A percentile compares a stretch with the other conserved stretches of the same genome.
Conservation (phyloP, 371 early-diverging fungal genomes). For the Phascolomyces articulosus region DNA sequence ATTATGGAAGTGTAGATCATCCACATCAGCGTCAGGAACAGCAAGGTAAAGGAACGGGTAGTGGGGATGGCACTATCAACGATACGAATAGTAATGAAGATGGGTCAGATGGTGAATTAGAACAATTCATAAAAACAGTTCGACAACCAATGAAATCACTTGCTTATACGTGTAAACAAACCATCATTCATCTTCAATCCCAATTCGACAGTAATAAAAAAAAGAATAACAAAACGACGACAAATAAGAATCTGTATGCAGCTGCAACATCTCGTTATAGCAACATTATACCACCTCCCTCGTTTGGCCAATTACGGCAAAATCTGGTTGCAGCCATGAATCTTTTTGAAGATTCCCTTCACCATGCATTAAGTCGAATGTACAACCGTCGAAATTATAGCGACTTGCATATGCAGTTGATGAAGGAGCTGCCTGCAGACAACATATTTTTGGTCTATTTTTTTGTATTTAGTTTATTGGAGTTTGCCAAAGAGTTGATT, state of each 20-base stretch:
- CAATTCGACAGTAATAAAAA: conserved; percentile 29
- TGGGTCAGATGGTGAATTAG: conserved; percentile 26
- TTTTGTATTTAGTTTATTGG: conserved; percentile 76
- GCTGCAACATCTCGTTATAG: conserved; percentile 9
- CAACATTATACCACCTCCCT: conserved; percentile 17
- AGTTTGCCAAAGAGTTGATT: conserved; percentile 71
- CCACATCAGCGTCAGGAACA: background rate
- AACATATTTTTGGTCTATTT: conserved; percentile 75
- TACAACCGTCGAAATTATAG: conserved; percentile 9
- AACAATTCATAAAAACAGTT: conserved; percentile 59
- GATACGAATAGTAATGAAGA: background rate
- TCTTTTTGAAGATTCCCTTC: conserved; percentile 32
- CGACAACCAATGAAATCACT: conserved; percentile 63
- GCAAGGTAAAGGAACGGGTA: background rate
- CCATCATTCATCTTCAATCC: conserved; percentile 53
- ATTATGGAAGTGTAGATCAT: too few species aligned
- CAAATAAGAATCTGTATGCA: background rate
- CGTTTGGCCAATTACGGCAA: conserved; percentile 30
- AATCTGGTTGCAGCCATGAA: conserved; percentile 36
- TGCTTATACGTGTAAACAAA: conserved; percentile 65
- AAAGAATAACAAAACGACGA: background rate
- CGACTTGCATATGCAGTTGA: conserved; percentile 36
- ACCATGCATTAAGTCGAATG: conserved; percentile 18
- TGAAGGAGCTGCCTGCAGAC: conserved; percentile 55
- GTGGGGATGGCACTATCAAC: background rate